phyloP scores from a whole-genome alignment of 148 eudicot genomes.

The Tetragonia tetragonoides region DNA sequence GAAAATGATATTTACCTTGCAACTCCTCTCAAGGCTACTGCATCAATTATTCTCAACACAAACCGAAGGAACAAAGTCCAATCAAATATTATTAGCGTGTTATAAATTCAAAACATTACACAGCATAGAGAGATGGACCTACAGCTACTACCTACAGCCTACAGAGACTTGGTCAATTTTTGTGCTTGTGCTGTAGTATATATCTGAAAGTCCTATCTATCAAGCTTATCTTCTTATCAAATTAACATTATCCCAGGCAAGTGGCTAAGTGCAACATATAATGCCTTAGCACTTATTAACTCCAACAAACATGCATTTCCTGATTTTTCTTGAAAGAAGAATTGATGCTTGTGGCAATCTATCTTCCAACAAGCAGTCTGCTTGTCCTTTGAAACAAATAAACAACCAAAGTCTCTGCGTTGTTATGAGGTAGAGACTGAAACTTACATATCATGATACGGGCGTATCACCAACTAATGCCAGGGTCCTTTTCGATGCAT shows the following conservation, averaged over 20 bases:
- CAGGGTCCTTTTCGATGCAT: conserved; percentile 57
- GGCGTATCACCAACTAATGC: conserved; percentile 41
- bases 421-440: neutral
- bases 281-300: too few species aligned
- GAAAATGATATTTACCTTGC: neutral
- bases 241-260: neutral
- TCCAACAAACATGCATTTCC: neutral
- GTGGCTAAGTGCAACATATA: neutral
- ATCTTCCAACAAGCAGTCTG: neutral
- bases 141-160: neutral
- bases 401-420: neutral
- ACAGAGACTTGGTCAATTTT: neutral
- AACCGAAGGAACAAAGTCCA: neutral
- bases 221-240: neutral
- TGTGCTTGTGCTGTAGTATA: neutral
- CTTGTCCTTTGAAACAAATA: too few species aligned
- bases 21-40: neutral
- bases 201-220: neutral
- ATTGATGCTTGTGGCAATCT: neutral
- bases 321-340: too few species aligned
- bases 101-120: neutral
- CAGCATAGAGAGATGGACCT: neutral
- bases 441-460: conserved; percentile 19
- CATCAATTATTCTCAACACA: neutral
- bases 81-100: neutral